Evolutionary conservation across 1,284 basidiomycete genomes (phyloP), one percentile per base, ranked within the genome.

Genomic region (Cutaneotrichosporon arboriforme): DNA sequence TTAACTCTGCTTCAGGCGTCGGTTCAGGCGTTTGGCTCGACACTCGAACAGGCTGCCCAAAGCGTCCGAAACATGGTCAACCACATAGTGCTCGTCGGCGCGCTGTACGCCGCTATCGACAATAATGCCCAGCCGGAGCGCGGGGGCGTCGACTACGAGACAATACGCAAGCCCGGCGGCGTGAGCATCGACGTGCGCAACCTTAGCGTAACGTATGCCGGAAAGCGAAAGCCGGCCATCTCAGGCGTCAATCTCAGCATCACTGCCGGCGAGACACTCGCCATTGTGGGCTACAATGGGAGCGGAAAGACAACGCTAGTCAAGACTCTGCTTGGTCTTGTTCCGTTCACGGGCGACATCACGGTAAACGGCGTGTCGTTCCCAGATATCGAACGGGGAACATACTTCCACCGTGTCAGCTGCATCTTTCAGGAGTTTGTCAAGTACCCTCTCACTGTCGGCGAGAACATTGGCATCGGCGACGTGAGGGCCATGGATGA

Each of bases 371-470:
- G 78, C 54, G 71, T 80, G 43, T 83, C 86, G 65, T 78, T 86
- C 43, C 37, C 77, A 77, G 36, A 81, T 82, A 63, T 76, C 81
- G 50, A 84, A 86, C 20, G 70, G 71, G 8, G 26, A 31, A 84
- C 87, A 42, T 83, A 86, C 58, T 88, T 90, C 69, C 75, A 76
- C 36, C 85, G 84, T 66, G 75, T 83, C 18, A 83, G 84, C 12
- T 83, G 83, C 17, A 84, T 90, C n/a, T 87, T 90, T 68, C 88
- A 90, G 69, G 83, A 83, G 41, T 90, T 88, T 72, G 84, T 84
- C 33, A 84, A 84, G 67, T 88, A 85, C 69, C 84, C 82, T 64
- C 79, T 84, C 9, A 82, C 86, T 0, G 78, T 88, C 15, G 78
- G 81, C 58, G 85, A 88, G 65, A 90, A 90, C 64, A 83, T 88